Conservation (phyloP, 805 yeast species). For the Metschnikowia lunata region DNA sequence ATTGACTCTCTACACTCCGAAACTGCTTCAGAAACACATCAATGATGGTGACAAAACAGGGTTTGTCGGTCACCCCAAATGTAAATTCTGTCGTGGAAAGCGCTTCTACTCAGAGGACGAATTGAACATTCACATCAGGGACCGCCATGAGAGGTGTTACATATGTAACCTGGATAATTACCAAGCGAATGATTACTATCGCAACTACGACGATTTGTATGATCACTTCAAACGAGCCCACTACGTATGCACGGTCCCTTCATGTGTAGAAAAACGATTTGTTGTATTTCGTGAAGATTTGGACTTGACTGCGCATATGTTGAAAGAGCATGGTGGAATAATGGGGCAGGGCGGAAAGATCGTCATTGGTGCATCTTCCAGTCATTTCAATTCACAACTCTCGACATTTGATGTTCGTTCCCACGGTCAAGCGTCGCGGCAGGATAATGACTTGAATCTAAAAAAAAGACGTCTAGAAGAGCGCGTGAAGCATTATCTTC, state of each 20-base stretch:
- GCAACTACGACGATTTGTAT: slow-evolving; percentile 68
- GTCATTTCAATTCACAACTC: slow-evolving; percentile 54
- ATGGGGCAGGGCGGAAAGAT: slow-evolving; percentile 42
- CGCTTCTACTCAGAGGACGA: slow-evolving; percentile 89
- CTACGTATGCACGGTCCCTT: slow-evolving; percentile 68
- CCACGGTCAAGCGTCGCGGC: slow-evolving; percentile 19
- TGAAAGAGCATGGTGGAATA: slow-evolving; percentile 70
- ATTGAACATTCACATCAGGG: slow-evolving; percentile 73
- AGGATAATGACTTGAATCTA: slow-evolving; percentile 41
- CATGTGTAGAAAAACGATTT: slow-evolving; percentile 84
- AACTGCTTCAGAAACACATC: slow-evolving; percentile 67
- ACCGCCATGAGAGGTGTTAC: slow-evolving; percentile 82
- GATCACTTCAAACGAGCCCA: slow-evolving; percentile 73
- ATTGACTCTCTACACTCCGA: slow-evolving; percentile 53
- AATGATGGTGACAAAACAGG: slow-evolving; percentile 69
- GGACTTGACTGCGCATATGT: slow-evolving; percentile 83
- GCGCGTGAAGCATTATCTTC: slow-evolving; percentile 75
- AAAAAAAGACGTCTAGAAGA: slow-evolving; percentile 69
- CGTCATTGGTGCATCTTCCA: slow-evolving; percentile 34
- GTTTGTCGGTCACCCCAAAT: slow-evolving; percentile 83
- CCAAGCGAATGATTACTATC: slow-evolving; percentile 56
- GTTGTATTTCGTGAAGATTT: slow-evolving; percentile 86
- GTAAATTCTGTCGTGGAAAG: slow-evolving; percentile 70
- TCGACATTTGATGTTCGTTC: slow-evolving; percentile 46
- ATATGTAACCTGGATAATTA: slow-evolving; percentile 78